Base-by-base conservation (phyloP, 306 rosid species). In the Lotus japonicus region DNA sequence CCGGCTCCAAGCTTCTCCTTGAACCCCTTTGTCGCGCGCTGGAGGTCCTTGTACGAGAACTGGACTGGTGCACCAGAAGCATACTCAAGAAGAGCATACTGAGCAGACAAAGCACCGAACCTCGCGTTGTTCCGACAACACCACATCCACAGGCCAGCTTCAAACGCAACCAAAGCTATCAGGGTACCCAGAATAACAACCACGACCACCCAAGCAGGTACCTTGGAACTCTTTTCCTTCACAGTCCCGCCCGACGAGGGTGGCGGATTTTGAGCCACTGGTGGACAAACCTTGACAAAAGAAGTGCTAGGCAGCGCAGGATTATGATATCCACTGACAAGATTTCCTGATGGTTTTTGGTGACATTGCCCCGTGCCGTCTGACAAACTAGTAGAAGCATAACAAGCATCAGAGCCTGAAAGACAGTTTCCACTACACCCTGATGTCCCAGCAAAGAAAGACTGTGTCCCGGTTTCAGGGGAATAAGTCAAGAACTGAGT, bases 41-140 rank as follows among this genome's bases (percentile, higher is more conserved):
- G 85, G 14, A 94, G 96, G 38, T 94, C 95, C 81, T 79, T 90
- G 66, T 75, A 85, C 0, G 88, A 75, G 77, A 94, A 94, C 82
- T 94, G 97, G 36, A 88, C 85, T 0, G 98, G 97, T 0, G 97
- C 98, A 12, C 98, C 91, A 6, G 98, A 94, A 44, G 98, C 98
- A 82, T 94, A 94, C 84, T 94, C 98, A 36, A 94, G 90, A 66
- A 94, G 96, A n/a, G 94, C 89, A 64, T 88, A 85, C 11, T 88
- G 88, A 50, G 88, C 78, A 1, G 98, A 86, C 74, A 86, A 75
- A 23, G 76, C 86, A 26, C 92, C 87, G 26, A 86, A 81, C 5
- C 71, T 78, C 1, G 71, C 26, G 26, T 64, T 73, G 50, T 85
- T 88, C 42, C 89, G 79, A 76, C 95, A 92, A 65, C 88, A 90